These are phyloP conservation scores for Lepidopterella palustris DNA, from an alignment of 495 filamentous ascomycete genomes.

Conservation along the genomic window DNA sequence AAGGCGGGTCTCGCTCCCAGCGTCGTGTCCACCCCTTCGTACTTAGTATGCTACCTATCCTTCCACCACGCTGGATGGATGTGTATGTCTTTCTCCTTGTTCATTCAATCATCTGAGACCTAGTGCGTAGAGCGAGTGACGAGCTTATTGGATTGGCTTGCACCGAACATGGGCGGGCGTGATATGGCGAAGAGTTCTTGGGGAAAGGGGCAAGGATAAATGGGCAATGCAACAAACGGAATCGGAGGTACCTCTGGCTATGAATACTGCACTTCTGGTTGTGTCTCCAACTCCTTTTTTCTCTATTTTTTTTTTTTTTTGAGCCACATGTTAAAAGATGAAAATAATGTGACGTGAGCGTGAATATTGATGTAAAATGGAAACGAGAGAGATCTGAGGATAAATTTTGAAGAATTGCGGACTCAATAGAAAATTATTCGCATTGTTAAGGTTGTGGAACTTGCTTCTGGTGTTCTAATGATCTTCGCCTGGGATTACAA, in stretches of 20 bases:
- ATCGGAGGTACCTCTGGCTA: neutral
- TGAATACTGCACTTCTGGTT: neutral
- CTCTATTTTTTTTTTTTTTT: neutral
- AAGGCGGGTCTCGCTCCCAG: neutral
- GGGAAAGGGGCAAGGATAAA: too few species aligned
- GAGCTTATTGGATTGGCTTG: constrained; percentile 3
- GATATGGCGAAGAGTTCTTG: constrained; percentile 9
- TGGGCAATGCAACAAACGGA: neutral
- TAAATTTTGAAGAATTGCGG: too few species aligned
- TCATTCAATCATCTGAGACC: neutral
- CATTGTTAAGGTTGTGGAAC: too few species aligned
- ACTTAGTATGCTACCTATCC: neutral
- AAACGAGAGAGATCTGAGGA: neutral
- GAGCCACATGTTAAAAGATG: neutral
- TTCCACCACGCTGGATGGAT: neutral
- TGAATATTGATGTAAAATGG: neutral
- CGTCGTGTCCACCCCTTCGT: neutral
- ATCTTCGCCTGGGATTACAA: too few species aligned
- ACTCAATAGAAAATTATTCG: too few species aligned
- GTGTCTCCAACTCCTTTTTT: too few species aligned
- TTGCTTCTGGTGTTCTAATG: too few species aligned
- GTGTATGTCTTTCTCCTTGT: neutral
- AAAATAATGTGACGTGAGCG: neutral
- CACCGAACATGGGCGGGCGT: constrained; percentile 3
- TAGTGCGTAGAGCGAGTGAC: neutral